These are phyloP conservation scores for Pythium coloratum DNA, from an alignment of 352 stramenopile genomes.

Conservation along the genomic window DNA sequence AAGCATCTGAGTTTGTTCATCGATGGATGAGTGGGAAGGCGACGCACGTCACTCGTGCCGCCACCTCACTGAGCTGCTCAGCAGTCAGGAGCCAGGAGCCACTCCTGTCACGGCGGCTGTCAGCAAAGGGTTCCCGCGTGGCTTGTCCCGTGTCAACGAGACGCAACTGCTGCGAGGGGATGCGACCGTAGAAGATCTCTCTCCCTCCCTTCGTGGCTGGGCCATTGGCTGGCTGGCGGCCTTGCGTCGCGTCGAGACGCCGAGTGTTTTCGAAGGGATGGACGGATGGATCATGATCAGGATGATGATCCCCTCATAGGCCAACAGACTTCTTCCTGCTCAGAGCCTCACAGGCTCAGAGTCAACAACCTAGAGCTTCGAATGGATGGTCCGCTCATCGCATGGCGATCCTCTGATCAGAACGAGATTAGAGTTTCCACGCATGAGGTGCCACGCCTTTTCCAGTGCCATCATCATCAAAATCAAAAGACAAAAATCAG, in stretches of 20 bases:
- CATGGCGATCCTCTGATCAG: neutral
- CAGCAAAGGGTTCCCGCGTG: neutral
- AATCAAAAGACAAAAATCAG: neutral
- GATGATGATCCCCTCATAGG: no score
- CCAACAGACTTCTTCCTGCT: no score
- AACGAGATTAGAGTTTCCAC: neutral
- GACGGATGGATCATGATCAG: neutral
- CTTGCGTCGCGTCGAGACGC: neutral
- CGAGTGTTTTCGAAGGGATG: neutral
- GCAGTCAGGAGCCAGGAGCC: neutral
- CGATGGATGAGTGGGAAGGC: neutral
- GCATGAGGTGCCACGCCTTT: neutral
- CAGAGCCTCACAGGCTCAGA: no score
- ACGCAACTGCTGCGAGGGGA: neutral
- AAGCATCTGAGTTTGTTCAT: neutral
- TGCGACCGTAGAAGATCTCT: neutral
- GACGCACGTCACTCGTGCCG: conserved; percentile 1
- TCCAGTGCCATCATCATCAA: neutral
- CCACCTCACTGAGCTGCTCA: neutral
- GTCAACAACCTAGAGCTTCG: neutral
- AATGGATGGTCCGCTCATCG: neutral
- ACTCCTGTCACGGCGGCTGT: conserved; percentile 15
- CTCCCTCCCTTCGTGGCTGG: neutral
- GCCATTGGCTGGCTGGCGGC: no score
- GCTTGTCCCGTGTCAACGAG: conserved; percentile 4